phyloP scores from a whole-genome alignment of 2,329 filamentous ascomycete genomes.

The Byssoonygena ceratinophila region DNA sequence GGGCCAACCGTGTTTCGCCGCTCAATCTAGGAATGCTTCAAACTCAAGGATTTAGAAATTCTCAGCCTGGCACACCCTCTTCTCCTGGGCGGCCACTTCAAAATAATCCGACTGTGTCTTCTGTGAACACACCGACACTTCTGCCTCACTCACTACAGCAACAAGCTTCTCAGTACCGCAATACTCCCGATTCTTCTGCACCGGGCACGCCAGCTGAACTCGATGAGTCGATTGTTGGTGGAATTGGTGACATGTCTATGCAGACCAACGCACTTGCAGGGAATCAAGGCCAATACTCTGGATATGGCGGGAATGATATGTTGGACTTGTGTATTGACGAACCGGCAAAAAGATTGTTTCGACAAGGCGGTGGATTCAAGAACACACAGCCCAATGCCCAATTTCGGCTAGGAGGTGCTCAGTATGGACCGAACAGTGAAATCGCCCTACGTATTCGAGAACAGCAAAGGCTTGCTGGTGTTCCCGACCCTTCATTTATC shows the following conservation, averaged over 20 bases:
- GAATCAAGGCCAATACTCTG: slow-evolving; percentile 30
- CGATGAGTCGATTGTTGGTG: slow-evolving; percentile 60
- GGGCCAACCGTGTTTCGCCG: slow-evolving; percentile 48
- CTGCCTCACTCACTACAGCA: slow-evolving; percentile 61
- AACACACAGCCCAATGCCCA: slow-evolving; percentile 58
- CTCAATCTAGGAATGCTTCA: slow-evolving; percentile 71
- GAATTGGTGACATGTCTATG: slow-evolving; percentile 50
- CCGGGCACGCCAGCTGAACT: slow-evolving; percentile 62
- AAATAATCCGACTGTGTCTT: slow-evolving; percentile 93
- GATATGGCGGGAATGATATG: slow-evolving; percentile 40
- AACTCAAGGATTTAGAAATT: slow-evolving; percentile 71
- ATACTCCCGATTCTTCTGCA: slow-evolving; percentile 55
- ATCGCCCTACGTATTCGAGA: slow-evolving; percentile 56
- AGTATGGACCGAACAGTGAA: slow-evolving; percentile 67
- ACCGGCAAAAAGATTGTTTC: slow-evolving; percentile 86
- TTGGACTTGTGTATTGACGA: slow-evolving; percentile 70
- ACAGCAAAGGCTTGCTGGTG: slow-evolving; percentile 51
- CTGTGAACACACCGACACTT: slow-evolving; percentile 88
- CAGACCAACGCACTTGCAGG: slow-evolving; percentile 39
- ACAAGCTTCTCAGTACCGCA: slow-evolving; percentile 44
- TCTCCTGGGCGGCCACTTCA: slow-evolving; percentile 58
- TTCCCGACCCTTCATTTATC: slow-evolving; percentile 38
- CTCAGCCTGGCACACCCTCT: slow-evolving; percentile 75
- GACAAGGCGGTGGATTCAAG: slow-evolving; percentile 62
- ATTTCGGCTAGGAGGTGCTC: slow-evolving; percentile 62